Percentiles rank a stretch among this genome's conserved stretches.
Conservation (phyloP, 768 basidiomycete genomes). For the Auricularia sp. region DNA sequence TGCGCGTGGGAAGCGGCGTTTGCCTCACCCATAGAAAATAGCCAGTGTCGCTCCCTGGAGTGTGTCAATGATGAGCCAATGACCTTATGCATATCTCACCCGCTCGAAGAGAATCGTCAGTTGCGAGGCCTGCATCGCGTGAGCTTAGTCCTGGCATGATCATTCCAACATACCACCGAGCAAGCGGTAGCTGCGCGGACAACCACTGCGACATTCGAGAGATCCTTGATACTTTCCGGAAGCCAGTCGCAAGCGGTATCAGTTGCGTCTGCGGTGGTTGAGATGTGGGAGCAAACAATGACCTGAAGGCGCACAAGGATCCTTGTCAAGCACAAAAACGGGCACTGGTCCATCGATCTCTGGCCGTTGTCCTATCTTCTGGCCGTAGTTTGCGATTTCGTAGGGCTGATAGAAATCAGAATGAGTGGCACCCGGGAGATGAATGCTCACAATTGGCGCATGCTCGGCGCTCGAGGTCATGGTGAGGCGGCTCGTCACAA, state of each 20-base stretch:
- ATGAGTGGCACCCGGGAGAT: no score
- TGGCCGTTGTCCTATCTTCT: neutral
- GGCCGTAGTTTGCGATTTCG: neutral
- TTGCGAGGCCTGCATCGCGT: neutral
- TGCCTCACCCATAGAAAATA: no score
- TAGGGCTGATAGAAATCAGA: neutral
- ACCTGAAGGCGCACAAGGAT: neutral
- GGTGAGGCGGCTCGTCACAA: neutral
- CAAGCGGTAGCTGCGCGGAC: neutral
- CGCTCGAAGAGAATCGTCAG: no score
- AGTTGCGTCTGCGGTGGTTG: neutral
- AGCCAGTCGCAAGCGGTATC: slow-evolving; percentile 8
- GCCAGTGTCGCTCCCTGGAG: no score
- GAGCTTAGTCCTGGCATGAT: neutral
- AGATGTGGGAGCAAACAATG: neutral
- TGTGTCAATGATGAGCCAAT: no score
- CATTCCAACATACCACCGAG: no score
- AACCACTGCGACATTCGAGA: neutral
- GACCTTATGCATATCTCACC: no score
- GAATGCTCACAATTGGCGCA: neutral
- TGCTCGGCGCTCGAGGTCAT: neutral
- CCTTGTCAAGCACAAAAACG: neutral
- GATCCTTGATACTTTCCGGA: neutral
- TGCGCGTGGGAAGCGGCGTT: neutral
- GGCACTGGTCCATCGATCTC: neutral